phyloP scores from a whole-genome alignment of 768 basidiomycete genomes.

The Serpula lacrymans region DNA sequence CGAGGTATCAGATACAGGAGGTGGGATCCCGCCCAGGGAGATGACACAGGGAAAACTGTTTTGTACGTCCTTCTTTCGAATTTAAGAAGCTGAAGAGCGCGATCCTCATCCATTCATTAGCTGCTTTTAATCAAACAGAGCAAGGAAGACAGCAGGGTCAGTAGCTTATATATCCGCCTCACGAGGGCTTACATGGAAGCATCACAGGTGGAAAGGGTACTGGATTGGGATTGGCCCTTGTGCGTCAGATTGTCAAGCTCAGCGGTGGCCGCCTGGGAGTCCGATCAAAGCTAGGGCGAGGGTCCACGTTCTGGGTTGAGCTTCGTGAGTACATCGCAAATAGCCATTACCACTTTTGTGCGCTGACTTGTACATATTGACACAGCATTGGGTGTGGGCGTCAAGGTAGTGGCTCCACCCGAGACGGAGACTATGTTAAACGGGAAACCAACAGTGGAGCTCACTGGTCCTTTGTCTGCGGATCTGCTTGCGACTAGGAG shows the following conservation, averaged over 20 bases:
- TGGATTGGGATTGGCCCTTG: conserved; percentile 72
- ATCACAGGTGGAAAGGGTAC: conserved; percentile 55
- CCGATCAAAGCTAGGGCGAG: conserved; percentile 57
- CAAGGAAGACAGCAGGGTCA: conserved; percentile 63
- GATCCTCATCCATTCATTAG: conserved; percentile 29
- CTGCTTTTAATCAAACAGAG: conserved; percentile 77
- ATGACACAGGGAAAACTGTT: conserved; percentile 70
- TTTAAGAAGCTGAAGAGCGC: too few relatives aligned
- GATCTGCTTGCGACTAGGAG: conserved; percentile 17
- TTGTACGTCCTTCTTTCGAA: conserved; percentile 39
- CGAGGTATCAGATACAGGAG: conserved; percentile 77
- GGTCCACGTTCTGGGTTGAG: conserved; percentile 90
- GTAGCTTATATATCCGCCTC: background rate
- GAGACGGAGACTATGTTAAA: conserved; percentile 19
- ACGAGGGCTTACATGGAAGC: background rate
- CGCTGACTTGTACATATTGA: background rate
- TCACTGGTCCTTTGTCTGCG: conserved; percentile 24
- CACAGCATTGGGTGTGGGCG: conserved; percentile 66
- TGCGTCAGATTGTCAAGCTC: conserved; percentile 74
- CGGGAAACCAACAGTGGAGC: conserved; percentile 15
- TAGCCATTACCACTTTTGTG: conserved; percentile 3
- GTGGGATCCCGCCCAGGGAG: conserved; percentile 60
- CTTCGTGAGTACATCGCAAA: conserved; percentile 39
- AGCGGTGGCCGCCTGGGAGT: conserved; percentile 73
- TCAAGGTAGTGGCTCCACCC: conserved; percentile 37